Evolutionary conservation across 192 early-diverging fungal genomes (phyloP).

Genomic region (Lobosporangium transversale): DNA sequence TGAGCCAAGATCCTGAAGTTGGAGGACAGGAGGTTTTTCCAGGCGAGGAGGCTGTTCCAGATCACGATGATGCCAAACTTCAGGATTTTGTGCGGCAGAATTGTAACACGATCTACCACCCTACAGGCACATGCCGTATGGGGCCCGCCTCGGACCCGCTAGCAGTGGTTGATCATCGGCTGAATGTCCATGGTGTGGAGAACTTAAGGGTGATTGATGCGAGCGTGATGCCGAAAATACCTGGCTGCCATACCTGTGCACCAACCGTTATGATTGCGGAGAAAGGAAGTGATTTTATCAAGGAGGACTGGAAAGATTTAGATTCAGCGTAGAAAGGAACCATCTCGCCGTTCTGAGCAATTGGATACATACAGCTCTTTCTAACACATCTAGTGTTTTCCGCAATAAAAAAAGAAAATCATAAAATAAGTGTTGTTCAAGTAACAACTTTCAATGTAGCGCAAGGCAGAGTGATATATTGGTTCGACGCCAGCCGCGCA

Average conservation of each 20-base stretch:
- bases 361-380: no score
- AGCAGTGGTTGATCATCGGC: conserved; percentile 32
- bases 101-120: conserved; percentile 29
- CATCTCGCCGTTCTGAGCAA: no score
- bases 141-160: conserved; percentile 34
- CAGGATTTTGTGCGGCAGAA: conserved; percentile 27
- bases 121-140: conserved; percentile 40
- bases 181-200: conserved; percentile 46
- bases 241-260: conserved; percentile 40
- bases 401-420: no score
- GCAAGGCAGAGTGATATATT: no score
- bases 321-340: no score
- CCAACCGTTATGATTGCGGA: conserved; percentile 44
- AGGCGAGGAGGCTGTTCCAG: conserved; percentile 20
- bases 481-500: no score
- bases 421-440: no score
- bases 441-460: no score
- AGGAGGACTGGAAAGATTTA: conserved; percentile 38
- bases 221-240: conserved; percentile 44
- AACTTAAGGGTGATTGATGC: conserved; percentile 43
- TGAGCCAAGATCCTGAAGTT: conserved; percentile 23
- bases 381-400: no score
- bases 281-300: conserved; percentile 43
- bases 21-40: conserved; percentile 25
- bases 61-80: conserved; percentile 26